Evolutionary conservation across 768 basidiomycete species (phyloP).

Genomic region (Hericium alpestre): DNA sequence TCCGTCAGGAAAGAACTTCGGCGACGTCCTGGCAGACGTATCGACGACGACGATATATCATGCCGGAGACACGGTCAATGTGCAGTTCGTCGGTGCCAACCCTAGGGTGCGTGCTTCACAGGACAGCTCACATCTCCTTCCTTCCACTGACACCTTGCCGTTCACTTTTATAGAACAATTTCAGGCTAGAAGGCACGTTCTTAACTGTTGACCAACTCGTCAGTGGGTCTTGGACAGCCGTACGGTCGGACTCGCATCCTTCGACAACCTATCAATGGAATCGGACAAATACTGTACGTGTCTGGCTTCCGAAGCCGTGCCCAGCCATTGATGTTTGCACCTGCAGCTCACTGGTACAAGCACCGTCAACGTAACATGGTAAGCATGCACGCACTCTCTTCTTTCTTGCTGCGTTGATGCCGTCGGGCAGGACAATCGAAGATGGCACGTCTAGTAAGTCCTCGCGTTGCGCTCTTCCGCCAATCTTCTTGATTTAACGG

Average conservation of each 20-base stretch:
- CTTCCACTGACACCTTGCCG: neutral
- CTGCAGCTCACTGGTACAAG: slow-evolving; percentile 47
- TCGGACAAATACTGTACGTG: slow-evolving; percentile 42
- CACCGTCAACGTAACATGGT: slow-evolving; percentile 60
- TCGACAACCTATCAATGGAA: slow-evolving; percentile 62
- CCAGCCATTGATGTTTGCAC: neutral
- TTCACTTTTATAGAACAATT: slow-evolving; percentile 47
- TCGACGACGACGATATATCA: slow-evolving; percentile 34
- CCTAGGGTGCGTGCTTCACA: slow-evolving; percentile 42
- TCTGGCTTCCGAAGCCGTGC: neutral
- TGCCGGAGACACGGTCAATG: slow-evolving; percentile 48
- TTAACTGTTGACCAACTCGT: slow-evolving; percentile 50
- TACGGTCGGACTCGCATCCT: slow-evolving; percentile 70
- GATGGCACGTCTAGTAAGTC: slow-evolving; percentile 41
- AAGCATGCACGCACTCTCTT: slow-evolving; percentile 14
- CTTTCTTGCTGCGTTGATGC: neutral
- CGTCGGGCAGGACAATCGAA: slow-evolving; percentile 49
- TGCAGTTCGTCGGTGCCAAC: slow-evolving; percentile 65
- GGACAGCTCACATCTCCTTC: neutral
- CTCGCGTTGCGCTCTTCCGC: neutral
- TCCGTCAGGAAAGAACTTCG: slow-evolving; percentile 49
- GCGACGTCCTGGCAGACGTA: slow-evolving; percentile 50
- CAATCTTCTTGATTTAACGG: neutral
- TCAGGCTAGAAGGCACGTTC: slow-evolving; percentile 65
- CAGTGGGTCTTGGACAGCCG: slow-evolving; percentile 39